Conservation (phyloP, 139 green algal species). For the Raphidocelis subcapitata region DNA sequence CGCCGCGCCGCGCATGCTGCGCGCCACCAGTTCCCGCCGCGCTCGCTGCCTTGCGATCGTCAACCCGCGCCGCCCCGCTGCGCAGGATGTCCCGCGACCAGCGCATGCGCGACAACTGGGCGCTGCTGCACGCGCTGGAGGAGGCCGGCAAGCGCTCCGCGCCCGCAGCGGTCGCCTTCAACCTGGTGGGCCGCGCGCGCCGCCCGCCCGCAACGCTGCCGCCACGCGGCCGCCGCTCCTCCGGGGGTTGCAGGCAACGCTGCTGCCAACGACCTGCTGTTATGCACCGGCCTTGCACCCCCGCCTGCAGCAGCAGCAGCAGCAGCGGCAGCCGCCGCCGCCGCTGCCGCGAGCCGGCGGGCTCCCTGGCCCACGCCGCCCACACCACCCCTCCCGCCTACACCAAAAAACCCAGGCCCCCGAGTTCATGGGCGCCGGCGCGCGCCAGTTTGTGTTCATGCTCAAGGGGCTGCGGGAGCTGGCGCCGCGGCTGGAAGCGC, state of each 20-base stretch:
- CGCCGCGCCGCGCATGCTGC: background rate
- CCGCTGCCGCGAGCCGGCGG: no score
- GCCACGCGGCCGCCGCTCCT: no score
- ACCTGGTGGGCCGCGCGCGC: slow-evolving; percentile 84
- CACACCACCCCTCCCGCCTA: no score
- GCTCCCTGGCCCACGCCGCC: no score
- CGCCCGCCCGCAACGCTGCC: background rate
- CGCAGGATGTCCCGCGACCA: slow-evolving; percentile 90
- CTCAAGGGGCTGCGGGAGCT: slow-evolving; percentile 78
- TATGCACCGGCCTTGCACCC: no score
- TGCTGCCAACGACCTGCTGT: no score
- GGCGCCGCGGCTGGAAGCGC: slow-evolving; percentile 46
- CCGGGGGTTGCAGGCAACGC: no score
- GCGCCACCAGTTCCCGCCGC: background rate
- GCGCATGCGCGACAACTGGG: slow-evolving; percentile 93
- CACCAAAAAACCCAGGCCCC: slow-evolving; percentile 46
- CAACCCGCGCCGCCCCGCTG: background rate
- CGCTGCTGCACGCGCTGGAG: slow-evolving; percentile 84
- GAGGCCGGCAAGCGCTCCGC: slow-evolving; percentile 39
- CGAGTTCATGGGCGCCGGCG: slow-evolving; percentile 70
- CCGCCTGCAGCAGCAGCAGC: no score
- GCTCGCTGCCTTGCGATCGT: background rate
- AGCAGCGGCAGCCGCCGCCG: no score
- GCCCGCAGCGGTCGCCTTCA: slow-evolving; percentile 79
- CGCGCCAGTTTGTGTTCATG: slow-evolving; percentile 91